A percentile compares a stretch with the other conserved stretches of the same genome.
These are phyloP conservation scores for Chimonanthus praecox DNA, from an alignment of 164 flowering plant species.

Conservation along the genomic window DNA sequence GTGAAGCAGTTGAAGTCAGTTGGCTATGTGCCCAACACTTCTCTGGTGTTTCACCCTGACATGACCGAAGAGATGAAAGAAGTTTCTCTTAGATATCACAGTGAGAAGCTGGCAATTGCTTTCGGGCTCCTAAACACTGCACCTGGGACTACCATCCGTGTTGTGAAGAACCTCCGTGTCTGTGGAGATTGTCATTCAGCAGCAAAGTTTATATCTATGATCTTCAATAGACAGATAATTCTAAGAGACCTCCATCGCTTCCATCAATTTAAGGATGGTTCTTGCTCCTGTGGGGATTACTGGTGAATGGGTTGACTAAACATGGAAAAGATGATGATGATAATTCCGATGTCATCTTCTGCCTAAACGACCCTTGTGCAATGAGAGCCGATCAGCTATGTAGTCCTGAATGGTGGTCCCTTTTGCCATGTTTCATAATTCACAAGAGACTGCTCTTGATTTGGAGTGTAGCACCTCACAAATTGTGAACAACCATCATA, in stretches of 20 bases:
- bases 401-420: not conserved
- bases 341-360: not conserved
- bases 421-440: not conserved
- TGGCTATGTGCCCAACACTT: conserved; percentile 67
- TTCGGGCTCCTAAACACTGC: conserved; percentile 61
- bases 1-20: conserved; percentile 44
- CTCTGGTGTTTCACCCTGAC: conserved; percentile 48
- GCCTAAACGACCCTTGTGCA: not conserved
- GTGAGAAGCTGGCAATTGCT: conserved; percentile 69
- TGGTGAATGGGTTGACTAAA: conserved; percentile 29
- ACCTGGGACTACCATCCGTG: conserved; percentile 66
- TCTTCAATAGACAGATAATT: conserved; percentile 47
- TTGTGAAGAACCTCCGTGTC: conserved; percentile 71
- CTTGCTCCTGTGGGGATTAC: conserved; percentile 72
- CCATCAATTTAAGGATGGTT: conserved; percentile 61
- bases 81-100: conserved; percentile 54
- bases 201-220: conserved; percentile 48
- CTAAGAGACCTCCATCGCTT: conserved; percentile 67
- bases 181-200: conserved; percentile 75
- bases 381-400: not conserved
- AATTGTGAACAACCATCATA: too few species aligned
- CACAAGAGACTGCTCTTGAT: too few species aligned
- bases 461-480: too few species aligned
- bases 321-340: not conserved
- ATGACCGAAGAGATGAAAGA: conserved; percentile 61